These are phyloP conservation scores for Chalciporus chontae DNA, from an alignment of 768 basidiomycete genomes.

Conservation along the genomic window DNA sequence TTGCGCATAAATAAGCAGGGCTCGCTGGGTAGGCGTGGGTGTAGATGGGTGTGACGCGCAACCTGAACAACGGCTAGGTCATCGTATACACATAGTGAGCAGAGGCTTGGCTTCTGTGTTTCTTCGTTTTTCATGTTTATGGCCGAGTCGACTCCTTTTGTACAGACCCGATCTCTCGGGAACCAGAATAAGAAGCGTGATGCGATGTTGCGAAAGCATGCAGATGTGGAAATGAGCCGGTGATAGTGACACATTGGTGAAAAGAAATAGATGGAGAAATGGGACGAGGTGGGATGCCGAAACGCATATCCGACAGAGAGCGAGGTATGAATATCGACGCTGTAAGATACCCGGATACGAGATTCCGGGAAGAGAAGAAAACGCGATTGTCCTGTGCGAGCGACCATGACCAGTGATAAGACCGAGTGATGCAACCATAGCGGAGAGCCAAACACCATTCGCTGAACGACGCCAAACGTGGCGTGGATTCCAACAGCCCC, in stretches of 20 bases:
- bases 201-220: slow-evolving; percentile 43
- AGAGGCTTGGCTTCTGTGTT: slow-evolving; percentile 20
- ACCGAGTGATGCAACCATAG: slow-evolving; percentile 29
- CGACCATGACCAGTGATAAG: slow-evolving; percentile 33
- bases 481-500: slow-evolving; percentile 32
- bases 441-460: slow-evolving; percentile 29
- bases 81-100: slow-evolving; percentile 34
- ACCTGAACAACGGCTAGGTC: slow-evolving; percentile 19
- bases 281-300: slow-evolving; percentile 20
- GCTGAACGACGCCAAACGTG: slow-evolving; percentile 21
- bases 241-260: slow-evolving; percentile 43
- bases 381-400: slow-evolving; percentile 37
- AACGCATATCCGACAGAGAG: slow-evolving; percentile 30
- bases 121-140: slow-evolving; percentile 28
- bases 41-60: slow-evolving; percentile 21
- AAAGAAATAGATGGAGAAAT: slow-evolving; percentile 25
- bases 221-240: slow-evolving; percentile 33
- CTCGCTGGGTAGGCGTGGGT: slow-evolving; percentile 18
- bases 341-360: slow-evolving; percentile 30
- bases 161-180: slow-evolving; percentile 35
- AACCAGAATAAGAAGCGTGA: slow-evolving; percentile 32
- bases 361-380: slow-evolving; percentile 16
- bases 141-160: slow-evolving; percentile 35
- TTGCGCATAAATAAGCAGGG: slow-evolving; percentile 33
- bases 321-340: slow-evolving; percentile 48